These are phyloP conservation scores for Crepidotus variabilis DNA, from an alignment of 768 basidiomycete species.

Conservation along the genomic window DNA sequence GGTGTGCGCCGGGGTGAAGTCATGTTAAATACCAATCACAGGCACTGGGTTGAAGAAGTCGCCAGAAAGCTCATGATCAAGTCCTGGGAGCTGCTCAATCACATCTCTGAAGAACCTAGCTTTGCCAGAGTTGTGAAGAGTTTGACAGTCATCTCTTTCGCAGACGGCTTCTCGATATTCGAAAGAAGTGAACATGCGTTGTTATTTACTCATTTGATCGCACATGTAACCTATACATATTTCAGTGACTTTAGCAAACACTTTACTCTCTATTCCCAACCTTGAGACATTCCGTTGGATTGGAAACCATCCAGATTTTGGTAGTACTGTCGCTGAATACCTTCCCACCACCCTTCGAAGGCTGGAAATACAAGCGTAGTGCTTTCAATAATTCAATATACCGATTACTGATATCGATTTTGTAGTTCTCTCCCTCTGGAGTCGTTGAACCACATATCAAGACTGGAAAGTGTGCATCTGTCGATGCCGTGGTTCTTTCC, in stretches of 20 bases:
- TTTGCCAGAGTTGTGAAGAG: conserved; percentile 33
- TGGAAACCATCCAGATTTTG: conserved; percentile 27
- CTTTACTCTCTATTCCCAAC: conserved; percentile 25
- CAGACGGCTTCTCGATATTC: conserved; percentile 30
- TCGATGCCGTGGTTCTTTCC: conserved; percentile 31
- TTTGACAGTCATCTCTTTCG: conserved; percentile 32
- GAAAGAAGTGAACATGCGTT: conserved; percentile 26
- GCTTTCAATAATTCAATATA: too few species aligned
- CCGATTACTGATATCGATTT: neutral
- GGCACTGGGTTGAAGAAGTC: conserved; percentile 23
- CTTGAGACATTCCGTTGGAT: conserved; percentile 36
- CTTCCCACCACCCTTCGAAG: conserved; percentile 24
- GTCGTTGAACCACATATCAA: conserved; percentile 22
- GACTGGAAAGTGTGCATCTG: conserved; percentile 22
- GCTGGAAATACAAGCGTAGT: conserved; percentile 29
- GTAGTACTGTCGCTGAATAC: conserved; percentile 21
- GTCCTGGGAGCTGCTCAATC: conserved; percentile 37
- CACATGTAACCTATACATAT: neutral
- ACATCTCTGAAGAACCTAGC: conserved; percentile 27
- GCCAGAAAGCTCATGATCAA: conserved; percentile 27
- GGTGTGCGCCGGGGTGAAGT: conserved; percentile 20
- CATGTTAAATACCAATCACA: conserved; percentile 28
- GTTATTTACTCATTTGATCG: neutral
- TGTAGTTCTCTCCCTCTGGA: conserved; percentile 20
- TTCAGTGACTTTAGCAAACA: conserved; percentile 31